Evolutionary conservation across 345 rosid genomes (phyloP), one percentile per base, ranked within the genome.

Genomic region (Psidium friedrichsthalianum): DNA sequence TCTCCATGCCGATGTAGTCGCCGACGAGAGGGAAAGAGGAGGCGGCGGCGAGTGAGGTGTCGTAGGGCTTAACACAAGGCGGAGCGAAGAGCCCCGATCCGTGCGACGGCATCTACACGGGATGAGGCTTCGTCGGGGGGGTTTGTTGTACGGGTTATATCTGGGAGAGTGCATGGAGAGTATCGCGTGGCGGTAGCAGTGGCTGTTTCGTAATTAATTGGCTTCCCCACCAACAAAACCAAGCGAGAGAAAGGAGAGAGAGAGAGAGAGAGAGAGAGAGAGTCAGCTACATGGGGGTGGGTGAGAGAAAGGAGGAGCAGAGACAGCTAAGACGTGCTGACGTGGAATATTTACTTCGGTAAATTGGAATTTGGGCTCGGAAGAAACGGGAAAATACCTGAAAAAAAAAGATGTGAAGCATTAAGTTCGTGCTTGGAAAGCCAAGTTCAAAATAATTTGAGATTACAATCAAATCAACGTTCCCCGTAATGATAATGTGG

Each of bases 1-100:
- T 94, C 87, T 96, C 99, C 82, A 88, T 83, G 47, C 99, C 99
- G 86, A 96, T 92, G 91, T 90, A 94, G 82, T 96, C 99, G 6
- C 91, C 97, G 7, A 90, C 83, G 29, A 87, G 86, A 82, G 91
- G 69, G 27, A 90, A 89, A 8, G 83, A 4, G 89, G 84, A 22
- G 47, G 74, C 3, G 69, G 36, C 12, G 91, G 56, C 42, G 89
- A 64, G 9, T 78, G 91, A 0, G 92, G 89, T 15, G 88, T 82
- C 61, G 89, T 82, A 32, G 80, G 80, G 47, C 80, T 36, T 36
- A 5, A 44, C 21, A 20, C 36, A 90, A 86, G 12, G 83, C 3
- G 90, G 86, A 25, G 74, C 51, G 58, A 21, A 21, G 54, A 29
- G 85, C 85, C 58, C 85, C 85, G 80, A 36, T 36, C 13, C 2